These are phyloP conservation scores for Asterophora parasitica DNA, from an alignment of 768 basidiomycete species.

Conservation along the genomic window DNA sequence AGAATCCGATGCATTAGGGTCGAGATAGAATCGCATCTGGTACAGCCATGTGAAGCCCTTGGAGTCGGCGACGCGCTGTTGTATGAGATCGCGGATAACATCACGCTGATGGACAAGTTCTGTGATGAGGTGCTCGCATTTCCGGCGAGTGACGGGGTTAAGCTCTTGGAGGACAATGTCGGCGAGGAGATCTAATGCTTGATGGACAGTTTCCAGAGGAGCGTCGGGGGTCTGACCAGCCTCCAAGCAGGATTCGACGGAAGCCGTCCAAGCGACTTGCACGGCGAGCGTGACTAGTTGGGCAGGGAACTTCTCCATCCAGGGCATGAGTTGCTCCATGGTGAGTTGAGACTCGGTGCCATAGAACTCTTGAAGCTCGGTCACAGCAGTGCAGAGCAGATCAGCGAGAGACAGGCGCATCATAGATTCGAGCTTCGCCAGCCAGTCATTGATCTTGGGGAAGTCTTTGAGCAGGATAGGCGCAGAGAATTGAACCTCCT, in stretches of 20 bases:
- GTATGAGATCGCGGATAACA: slow-evolving; percentile 77
- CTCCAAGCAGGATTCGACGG: slow-evolving; percentile 71
- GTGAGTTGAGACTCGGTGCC: slow-evolving; percentile 55
- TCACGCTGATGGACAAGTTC: slow-evolving; percentile 98
- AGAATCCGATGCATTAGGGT: slow-evolving; percentile 63
- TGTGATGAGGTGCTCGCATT: slow-evolving; percentile 98
- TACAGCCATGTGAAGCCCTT: slow-evolving; percentile 90
- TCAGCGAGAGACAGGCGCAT: slow-evolving; percentile 89
- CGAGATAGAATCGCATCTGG: slow-evolving; percentile 97
- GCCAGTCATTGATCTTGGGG: slow-evolving; percentile 99
- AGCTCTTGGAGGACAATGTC: slow-evolving; percentile 94
- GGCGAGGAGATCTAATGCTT: slow-evolving; percentile 91
- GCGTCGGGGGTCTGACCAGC: slow-evolving; percentile 49
- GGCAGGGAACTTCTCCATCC: slow-evolving; percentile 94
- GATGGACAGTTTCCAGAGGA: slow-evolving; percentile 68
- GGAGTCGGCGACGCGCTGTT: slow-evolving; percentile 56
- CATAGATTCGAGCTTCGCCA: slow-evolving; percentile 85
- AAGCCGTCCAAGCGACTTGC: slow-evolving; percentile 91
- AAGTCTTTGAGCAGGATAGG: slow-evolving; percentile 88
- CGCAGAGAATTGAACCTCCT: slow-evolving; percentile 80
- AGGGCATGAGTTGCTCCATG: slow-evolving; percentile 68
- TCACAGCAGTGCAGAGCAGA: slow-evolving; percentile 73
- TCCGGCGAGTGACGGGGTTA: slow-evolving; percentile 84
- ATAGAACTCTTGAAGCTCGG: slow-evolving; percentile 79
- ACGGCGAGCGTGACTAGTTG: slow-evolving; percentile 95